These are phyloP conservation scores for Xanthoparmelia taractica DNA, from an alignment of 495 filamentous ascomycete species.

Conservation along the genomic window DNA sequence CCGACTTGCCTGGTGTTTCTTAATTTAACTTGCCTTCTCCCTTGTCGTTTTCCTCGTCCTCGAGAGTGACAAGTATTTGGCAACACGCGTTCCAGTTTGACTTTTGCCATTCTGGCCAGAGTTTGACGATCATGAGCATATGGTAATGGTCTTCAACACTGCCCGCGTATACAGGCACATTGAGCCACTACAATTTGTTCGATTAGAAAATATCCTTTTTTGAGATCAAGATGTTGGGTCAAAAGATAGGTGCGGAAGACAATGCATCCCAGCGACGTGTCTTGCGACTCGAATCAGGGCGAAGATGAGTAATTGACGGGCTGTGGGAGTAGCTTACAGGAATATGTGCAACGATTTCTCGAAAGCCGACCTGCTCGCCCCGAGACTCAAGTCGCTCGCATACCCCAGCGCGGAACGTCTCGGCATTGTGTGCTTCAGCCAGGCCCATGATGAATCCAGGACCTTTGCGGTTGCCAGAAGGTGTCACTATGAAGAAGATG, in stretches of 20 bases:
- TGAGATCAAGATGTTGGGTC: not conserved
- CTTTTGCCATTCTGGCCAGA: conserved; percentile 1
- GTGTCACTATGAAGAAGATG: not conserved
- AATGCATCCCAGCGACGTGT: not conserved
- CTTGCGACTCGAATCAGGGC: not conserved
- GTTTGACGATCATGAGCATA: not conserved
- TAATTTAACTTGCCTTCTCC: not conserved
- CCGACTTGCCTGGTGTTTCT: not conserved
- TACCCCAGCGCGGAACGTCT: not conserved
- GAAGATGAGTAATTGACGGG: not conserved
- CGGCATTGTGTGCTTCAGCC: conserved; percentile 1
- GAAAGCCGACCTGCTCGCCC: not conserved
- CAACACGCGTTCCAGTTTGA: not conserved
- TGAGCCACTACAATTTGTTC: not conserved
- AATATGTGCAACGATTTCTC: not conserved
- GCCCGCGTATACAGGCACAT: not conserved
- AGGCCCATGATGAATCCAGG: conserved; percentile 1
- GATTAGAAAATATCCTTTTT: not conserved
- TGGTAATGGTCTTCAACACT: not conserved
- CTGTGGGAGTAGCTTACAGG: not conserved
- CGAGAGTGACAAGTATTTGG: not conserved
- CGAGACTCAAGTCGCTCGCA: not conserved
- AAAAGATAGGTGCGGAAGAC: not conserved
- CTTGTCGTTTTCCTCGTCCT: not conserved
- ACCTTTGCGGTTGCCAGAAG: not conserved